Conservation (phyloP, 2,329 filamentous ascomycete genomes). For the Aspergillus novoparasiticus region DNA sequence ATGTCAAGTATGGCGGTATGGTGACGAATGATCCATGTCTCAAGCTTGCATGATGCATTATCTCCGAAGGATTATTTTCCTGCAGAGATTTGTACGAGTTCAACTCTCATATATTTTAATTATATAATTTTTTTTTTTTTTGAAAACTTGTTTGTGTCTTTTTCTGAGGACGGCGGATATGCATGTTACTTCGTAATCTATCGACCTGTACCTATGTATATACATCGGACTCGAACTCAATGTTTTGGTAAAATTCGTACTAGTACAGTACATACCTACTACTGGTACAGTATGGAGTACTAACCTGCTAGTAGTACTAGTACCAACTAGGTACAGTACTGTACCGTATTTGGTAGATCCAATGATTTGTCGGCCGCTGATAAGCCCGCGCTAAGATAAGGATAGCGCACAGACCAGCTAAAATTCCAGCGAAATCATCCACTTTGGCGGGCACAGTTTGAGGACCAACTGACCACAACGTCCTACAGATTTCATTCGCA, state of each 20-base stretch:
- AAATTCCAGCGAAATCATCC: conserved; percentile 28
- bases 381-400: conserved; percentile 39
- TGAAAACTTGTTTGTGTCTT: neutral
- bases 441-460: conserved; percentile 3
- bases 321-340: neutral
- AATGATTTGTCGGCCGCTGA: neutral
- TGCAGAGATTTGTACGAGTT: neutral
- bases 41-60: neutral
- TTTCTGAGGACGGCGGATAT: neutral
- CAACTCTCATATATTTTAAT: neutral
- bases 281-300: no score
- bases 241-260: no score
- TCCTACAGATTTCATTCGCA: neutral
- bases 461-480: conserved; percentile 2
- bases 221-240: no score
- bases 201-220: neutral
- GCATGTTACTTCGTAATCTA: neutral
- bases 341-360: neutral
- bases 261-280: no score
- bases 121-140: neutral
- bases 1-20: neutral
- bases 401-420: conserved; percentile 40
- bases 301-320: neutral
- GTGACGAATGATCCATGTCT: neutral
- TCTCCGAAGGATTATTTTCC: neutral